A percentile compares a stretch with the other conserved stretches of the same genome.
These are phyloP conservation scores for Solanum chiquidenum DNA, from an alignment of 257 asterid genomes.

Conservation along the genomic window DNA sequence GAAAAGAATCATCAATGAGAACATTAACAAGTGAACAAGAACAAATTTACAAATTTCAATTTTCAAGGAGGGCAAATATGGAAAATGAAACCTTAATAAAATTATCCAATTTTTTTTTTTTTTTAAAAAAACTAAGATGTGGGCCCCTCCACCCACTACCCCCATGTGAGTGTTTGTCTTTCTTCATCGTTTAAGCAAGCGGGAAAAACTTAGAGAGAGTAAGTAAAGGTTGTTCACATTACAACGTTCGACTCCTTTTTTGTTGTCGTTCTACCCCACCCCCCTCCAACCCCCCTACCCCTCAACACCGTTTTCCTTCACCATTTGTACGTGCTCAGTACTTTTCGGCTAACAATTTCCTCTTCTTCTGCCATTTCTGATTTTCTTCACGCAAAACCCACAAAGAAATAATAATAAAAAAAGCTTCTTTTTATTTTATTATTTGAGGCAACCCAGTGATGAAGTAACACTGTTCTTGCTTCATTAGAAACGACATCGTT, in stretches of 20 bases:
- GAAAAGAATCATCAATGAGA: background rate
- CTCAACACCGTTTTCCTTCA: background rate
- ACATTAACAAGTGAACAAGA: background rate
- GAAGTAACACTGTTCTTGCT: background rate
- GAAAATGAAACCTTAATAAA: background rate
- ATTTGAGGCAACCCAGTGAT: background rate
- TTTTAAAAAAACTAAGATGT: too few species aligned
- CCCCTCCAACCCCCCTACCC: too few species aligned
- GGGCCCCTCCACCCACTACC: background rate
- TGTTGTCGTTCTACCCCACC: background rate
- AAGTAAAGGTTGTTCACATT: conserved; percentile 17
- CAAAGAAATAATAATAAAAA: background rate
- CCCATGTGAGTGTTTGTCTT: background rate
- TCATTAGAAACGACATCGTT: background rate
- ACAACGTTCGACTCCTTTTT: conserved; percentile 30
- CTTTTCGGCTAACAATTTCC: background rate
- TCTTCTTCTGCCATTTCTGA: background rate
- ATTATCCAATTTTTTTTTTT: background rate
- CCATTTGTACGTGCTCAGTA: background rate
- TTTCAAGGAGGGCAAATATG: background rate
- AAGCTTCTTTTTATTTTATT: background rate
- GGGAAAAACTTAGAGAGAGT: background rate
- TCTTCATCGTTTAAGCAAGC: background rate
- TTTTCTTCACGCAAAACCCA: background rate
- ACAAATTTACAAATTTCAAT: background rate